These are phyloP conservation scores for Suhomyces bribrorum DNA, from an alignment of 1,139 yeast genomes.

Conservation along the genomic window DNA sequence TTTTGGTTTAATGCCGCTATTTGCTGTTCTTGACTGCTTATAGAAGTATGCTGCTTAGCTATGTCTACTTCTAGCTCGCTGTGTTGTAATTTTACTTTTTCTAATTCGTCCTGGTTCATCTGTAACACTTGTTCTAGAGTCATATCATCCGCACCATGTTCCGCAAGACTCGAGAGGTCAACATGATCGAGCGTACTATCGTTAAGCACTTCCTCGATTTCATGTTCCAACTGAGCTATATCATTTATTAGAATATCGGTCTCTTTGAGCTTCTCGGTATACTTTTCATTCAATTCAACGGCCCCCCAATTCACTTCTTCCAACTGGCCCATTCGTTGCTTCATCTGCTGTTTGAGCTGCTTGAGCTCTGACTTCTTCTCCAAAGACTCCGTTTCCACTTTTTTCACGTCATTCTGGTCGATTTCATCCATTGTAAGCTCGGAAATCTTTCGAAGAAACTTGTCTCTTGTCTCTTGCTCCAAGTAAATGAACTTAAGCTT, in stretches of 20 bases:
- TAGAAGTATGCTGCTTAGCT: background rate
- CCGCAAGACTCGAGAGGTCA: constrained; percentile 6
- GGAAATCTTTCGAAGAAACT: constrained; percentile 41
- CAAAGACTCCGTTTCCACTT: constrained; percentile 20
- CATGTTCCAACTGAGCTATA: constrained; percentile 20
- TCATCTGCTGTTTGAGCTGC: constrained; percentile 21
- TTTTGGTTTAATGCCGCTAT: constrained; percentile 1
- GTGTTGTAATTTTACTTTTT: background rate
- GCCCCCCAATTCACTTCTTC: constrained; percentile 22
- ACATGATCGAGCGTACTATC: constrained; percentile 4
- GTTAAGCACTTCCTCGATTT: constrained; percentile 18
- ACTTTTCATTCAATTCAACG: constrained; percentile 20
- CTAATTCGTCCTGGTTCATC: constrained; percentile 4
- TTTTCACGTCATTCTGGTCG: constrained; percentile 21
- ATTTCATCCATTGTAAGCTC: constrained; percentile 19
- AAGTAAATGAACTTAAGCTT: constrained; percentile 60
- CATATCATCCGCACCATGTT: constrained; percentile 8
- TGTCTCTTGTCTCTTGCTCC: constrained; percentile 69
- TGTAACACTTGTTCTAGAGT: constrained; percentile 8
- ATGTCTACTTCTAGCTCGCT: background rate
- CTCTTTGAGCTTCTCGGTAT: constrained; percentile 13
- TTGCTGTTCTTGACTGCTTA: constrained; percentile 1
- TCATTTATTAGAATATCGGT: constrained; percentile 19
- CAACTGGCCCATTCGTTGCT: constrained; percentile 21
- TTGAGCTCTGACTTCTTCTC: constrained; percentile 22